Evolutionary conservation across 2,329 filamentous ascomycete species (phyloP).

Genomic region (Diplodia seriata): DNA sequence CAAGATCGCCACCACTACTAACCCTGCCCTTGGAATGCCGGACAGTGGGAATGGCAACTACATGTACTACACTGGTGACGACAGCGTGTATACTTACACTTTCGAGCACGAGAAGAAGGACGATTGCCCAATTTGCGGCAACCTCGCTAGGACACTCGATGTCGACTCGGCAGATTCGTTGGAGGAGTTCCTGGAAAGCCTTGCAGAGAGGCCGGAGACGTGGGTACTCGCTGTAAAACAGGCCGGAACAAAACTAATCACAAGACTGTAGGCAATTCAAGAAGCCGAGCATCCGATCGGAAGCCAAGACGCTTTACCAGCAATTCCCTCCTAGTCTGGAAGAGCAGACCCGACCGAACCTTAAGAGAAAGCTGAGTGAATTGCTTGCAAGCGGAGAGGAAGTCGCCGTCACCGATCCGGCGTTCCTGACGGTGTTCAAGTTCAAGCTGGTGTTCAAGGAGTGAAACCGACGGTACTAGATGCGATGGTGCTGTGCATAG

Average conservation of each 20-base stretch:
- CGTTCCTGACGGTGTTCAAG: constrained; percentile 76
- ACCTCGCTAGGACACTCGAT: constrained; percentile 75
- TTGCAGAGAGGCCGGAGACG: constrained; percentile 83
- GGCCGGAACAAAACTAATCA: constrained; percentile 34
- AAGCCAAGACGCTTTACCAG: constrained; percentile 89
- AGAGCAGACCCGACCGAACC: constrained; percentile 81
- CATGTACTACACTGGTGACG: constrained; percentile 99
- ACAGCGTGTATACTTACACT: constrained; percentile 95
- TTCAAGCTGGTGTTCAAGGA: constrained; percentile 61
- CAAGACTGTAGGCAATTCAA: constrained; percentile 72
- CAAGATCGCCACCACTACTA: constrained; percentile 85
- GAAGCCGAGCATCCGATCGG: constrained; percentile 83
- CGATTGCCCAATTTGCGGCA: constrained; percentile 94
- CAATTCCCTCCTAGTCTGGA: constrained; percentile 82
- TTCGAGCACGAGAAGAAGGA: constrained; percentile 94
- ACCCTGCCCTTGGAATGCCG: constrained; percentile 77
- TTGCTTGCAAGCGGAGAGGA: constrained; percentile 84
- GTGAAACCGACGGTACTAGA: not conserved
- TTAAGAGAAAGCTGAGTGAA: constrained; percentile 77
- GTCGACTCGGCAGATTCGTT: constrained; percentile 76
- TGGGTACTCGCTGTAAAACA: constrained; percentile 39
- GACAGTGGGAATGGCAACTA: constrained; percentile 73
- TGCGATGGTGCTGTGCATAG: not conserved
- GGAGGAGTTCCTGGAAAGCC: constrained; percentile 81
- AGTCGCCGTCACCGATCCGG: constrained; percentile 90